Evolutionary conservation across 768 basidiomycete genomes (phyloP).

Genomic region (Calvatia gigantea): DNA sequence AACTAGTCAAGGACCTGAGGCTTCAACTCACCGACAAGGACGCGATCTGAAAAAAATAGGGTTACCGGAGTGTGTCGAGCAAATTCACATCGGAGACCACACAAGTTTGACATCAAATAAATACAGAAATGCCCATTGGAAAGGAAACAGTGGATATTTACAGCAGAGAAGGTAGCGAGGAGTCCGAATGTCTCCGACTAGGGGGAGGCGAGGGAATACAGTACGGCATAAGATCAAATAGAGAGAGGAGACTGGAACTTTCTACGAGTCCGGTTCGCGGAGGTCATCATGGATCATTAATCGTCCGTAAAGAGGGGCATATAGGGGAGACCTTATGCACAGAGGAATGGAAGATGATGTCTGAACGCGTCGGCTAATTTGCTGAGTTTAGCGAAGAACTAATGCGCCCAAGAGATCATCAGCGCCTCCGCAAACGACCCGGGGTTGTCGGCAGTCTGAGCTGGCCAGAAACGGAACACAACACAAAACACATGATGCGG

Average conservation of each 20-base stretch:
- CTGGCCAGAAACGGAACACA: neutral
- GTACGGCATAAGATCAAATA: neutral
- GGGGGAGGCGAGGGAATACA: neutral
- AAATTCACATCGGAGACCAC: too few relatives aligned
- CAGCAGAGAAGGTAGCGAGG: neutral
- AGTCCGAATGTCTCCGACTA: neutral
- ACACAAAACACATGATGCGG: neutral
- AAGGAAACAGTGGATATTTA: neutral
- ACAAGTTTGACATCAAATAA: neutral
- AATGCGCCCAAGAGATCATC: neutral
- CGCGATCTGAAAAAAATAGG: neutral
- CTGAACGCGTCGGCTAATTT: neutral
- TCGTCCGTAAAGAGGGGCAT: neutral
- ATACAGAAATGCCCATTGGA: neutral
- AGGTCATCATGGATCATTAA: neutral
- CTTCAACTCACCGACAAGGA: neutral
- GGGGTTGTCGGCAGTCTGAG: neutral
- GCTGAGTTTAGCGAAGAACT: neutral
- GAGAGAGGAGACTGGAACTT: too few relatives aligned
- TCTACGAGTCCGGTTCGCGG: neutral
- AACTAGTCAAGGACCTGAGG: neutral
- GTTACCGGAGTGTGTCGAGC: too few relatives aligned
- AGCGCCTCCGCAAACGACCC: neutral
- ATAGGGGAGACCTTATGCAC: neutral
- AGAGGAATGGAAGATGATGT: neutral